Conservation (phyloP, 2,329 filamentous ascomycete species). For the Xylaria digitata region DNA sequence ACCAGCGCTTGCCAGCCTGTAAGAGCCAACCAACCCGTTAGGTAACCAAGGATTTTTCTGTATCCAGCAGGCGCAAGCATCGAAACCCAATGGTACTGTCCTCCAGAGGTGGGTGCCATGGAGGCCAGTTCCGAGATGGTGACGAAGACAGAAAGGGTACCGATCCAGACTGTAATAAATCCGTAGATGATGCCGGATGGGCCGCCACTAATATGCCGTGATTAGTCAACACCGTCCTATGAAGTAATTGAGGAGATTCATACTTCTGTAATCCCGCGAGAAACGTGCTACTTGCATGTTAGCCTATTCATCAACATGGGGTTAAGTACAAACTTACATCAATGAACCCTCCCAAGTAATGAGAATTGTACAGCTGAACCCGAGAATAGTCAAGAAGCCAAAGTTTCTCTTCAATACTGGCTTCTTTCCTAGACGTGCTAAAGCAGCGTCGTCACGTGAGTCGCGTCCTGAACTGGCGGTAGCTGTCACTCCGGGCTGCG, state of each 20-base stretch:
- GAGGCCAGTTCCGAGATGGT: conserved; percentile 60
- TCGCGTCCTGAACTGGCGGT: conserved; percentile 2
- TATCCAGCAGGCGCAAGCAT: conserved; percentile 39
- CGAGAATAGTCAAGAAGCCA: conserved; percentile 41
- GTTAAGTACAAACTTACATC: conserved; percentile 26
- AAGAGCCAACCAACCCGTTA: conserved; percentile 40
- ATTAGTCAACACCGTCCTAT: not conserved
- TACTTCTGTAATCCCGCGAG: conserved; percentile 36
- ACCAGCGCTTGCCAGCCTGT: conserved; percentile 38
- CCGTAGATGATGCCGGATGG: conserved; percentile 62
- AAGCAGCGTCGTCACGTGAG: conserved; percentile 24
- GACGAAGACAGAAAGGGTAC: conserved; percentile 58
- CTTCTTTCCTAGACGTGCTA: conserved; percentile 39
- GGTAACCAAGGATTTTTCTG: conserved; percentile 37
- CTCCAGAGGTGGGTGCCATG: conserved; percentile 49
- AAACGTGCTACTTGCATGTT: conserved; percentile 25
- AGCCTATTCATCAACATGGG: not conserved
- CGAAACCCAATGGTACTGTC: conserved; percentile 44
- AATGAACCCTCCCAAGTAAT: conserved; percentile 43
- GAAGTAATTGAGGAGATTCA: not conserved
- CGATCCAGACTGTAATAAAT: conserved; percentile 62
- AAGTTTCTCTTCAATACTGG: conserved; percentile 40
- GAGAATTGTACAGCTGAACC: conserved; percentile 41
- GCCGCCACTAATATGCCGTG: conserved; percentile 34
- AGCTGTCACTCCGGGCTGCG: not conserved